Base-by-base conservation (phyloP, 1,284 basidiomycete species). In the Cerrena zonata region DNA sequence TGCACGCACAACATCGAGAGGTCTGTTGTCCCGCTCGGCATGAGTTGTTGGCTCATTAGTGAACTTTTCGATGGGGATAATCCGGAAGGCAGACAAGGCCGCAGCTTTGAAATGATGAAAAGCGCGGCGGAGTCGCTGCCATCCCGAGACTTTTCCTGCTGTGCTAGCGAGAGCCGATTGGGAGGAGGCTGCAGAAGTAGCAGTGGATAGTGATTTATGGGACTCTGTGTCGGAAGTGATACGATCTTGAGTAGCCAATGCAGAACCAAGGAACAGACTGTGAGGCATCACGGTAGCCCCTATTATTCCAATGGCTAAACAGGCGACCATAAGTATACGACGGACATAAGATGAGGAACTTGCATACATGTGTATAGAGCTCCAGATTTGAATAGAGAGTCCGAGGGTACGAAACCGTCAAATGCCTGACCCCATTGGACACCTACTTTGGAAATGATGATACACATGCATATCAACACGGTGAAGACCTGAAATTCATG, bases 271-370 rank as follows among this genome's bases (percentile, higher is more conserved):
- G 71, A 92, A 94, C 21, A 97, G 76, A 41, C 88, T 86, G 65
- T 97, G 94, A 0, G 94, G 94, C 94, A 85, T 93, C 41, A 91
- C 82, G 0, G 89, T 92, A 1, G 89, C 89, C 19, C 90, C 89
- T 11, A 91, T 65, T 52, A 91, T 86, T 49, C 91, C 90, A 41
- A 91, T 86, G 23, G 89, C 87, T 89, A 58, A 37, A 15, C 45
- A 55, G 12, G 57, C 41, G 85, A n/a, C 44, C 48, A 27, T 34
- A 5, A 2, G 25, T 23, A 40, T 27, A 26, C 18, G 41, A 51
- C 47, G 13, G 7, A 38, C 25, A 34, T 48, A 25, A 19, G 39
- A 77, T 47, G 7, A 5, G 18, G 42, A 36, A 24, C 18, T 25
- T 22, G 38, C 77, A 47, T 63, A 86, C 90, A 87, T 5, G 86